Conservation (phyloP, 2,329 filamentous ascomycete genomes). For the Fusarium lyarnte region DNA sequence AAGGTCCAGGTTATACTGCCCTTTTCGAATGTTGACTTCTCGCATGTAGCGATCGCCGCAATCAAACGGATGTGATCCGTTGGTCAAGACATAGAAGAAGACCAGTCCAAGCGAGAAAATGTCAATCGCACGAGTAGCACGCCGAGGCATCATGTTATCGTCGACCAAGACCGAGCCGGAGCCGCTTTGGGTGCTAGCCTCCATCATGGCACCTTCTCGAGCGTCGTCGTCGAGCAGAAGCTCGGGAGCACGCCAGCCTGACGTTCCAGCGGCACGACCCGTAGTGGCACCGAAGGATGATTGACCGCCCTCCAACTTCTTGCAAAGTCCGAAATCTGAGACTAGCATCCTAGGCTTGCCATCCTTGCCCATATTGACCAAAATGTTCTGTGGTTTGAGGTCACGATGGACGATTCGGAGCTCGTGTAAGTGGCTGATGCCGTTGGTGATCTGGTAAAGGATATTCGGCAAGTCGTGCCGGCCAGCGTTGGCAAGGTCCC, state of each 20-base stretch:
- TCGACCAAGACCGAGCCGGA: conserved; percentile 67
- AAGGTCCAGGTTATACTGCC: conserved; percentile 75
- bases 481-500: conserved; percentile 75
- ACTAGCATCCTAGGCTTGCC: conserved; percentile 86
- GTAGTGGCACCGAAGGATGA: conserved; percentile 96
- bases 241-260: conserved; percentile 96
- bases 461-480: conserved; percentile 81
- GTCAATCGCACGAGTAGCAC: conserved; percentile 94
- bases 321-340: conserved; percentile 97
- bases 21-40: conserved; percentile 96
- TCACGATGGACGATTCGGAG: conserved; percentile 96
- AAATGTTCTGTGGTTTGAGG: conserved; percentile 96
- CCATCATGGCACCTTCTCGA: conserved; percentile 58
- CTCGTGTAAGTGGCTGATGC: conserved; percentile 87
- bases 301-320: conserved; percentile 93
- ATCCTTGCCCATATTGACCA: conserved; percentile 79
- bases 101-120: conserved; percentile 97
- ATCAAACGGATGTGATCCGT: conserved; percentile 91
- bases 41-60: conserved; percentile 94
- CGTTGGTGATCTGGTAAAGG: conserved; percentile 88
- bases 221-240: conserved; percentile 83
- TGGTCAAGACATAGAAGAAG: conserved; percentile 98
- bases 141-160: conserved; percentile 70
- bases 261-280: conserved; percentile 90
- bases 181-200: conserved; percentile 67